Evolutionary conservation across 2,329 filamentous ascomycete species (phyloP).

Genomic region (Didymellaceae sp.): DNA sequence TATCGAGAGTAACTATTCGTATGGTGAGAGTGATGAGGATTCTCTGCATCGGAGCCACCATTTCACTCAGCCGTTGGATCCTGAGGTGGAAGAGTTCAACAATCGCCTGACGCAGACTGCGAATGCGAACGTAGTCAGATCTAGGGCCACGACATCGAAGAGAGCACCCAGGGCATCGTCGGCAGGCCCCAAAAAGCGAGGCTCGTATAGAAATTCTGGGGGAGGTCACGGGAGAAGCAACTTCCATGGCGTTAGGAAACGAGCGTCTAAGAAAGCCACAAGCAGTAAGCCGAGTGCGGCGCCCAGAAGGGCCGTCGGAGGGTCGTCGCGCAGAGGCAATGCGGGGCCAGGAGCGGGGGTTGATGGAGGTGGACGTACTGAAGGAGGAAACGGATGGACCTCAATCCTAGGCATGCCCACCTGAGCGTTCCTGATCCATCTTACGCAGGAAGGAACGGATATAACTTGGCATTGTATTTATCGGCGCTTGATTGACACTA

Average conservation of each 20-base stretch:
- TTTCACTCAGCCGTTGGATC: slow-evolving; percentile 36
- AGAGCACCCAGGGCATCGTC: slow-evolving; percentile 24
- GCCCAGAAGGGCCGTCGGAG: slow-evolving; percentile 19
- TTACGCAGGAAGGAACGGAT: background rate
- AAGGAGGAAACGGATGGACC: slow-evolving; percentile 14
- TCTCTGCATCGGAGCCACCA: slow-evolving; percentile 35
- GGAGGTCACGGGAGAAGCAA: slow-evolving; percentile 18
- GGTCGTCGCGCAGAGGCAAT: slow-evolving; percentile 18
- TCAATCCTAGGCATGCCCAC: slow-evolving; percentile 42
- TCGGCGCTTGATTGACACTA: slow-evolving; percentile 1
- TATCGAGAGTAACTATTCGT: slow-evolving; percentile 29
- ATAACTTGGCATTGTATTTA: background rate
- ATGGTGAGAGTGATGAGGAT: slow-evolving; percentile 31
- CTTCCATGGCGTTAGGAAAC: slow-evolving; percentile 29
- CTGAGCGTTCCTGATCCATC: slow-evolving; percentile 1
- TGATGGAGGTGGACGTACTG: slow-evolving; percentile 16
- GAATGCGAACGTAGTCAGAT: slow-evolving; percentile 19
- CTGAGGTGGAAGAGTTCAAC: slow-evolving; percentile 41
- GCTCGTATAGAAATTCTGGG: slow-evolving; percentile 24
- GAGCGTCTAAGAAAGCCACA: slow-evolving; percentile 17
- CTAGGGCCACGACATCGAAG: slow-evolving; percentile 21
- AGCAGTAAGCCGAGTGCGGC: slow-evolving; percentile 18
- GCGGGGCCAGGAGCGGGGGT: background rate
- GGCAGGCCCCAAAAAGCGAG: slow-evolving; percentile 27
- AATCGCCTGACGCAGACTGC: slow-evolving; percentile 30